Evolutionary conservation across 345 rosid species (phyloP), one percentile per base, ranked within the genome.

Genomic region (Jatropha curcas): DNA sequence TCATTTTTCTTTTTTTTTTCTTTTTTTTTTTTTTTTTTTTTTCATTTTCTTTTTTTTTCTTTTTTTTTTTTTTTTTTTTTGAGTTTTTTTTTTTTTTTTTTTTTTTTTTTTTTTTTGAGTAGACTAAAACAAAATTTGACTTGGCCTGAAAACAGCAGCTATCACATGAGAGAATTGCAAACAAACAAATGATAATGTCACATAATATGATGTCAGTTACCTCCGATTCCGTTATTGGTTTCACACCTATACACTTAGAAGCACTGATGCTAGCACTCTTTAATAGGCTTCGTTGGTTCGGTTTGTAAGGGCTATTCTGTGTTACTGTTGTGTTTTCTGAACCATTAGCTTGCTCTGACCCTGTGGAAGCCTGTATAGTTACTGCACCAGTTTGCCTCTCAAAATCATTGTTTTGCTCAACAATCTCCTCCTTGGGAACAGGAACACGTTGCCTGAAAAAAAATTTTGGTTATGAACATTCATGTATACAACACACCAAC

Each of bases 221-320:
- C 91, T 84, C 85, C 0, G 76, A 28, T 41, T 83, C 86, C 65
- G 65, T 71, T 68, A 70, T 86, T 60, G 72, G 82, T 77, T 87
- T 74, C 67, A 83, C 81, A 52, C 81, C 94, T 33, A 92, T 83
- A 61, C 99, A 92, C 80, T 92, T 88, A 69, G 99, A 92, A 75
- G 87, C 99, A 74, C 98, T 95, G 69, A 95, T 95, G 82, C 98
- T 95, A 50, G 90, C 92, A 81, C 99, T 95, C 84, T 95, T 95
- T 83, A 92, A 76, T 60, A 95, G 77, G 87, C 89, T 86, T 27
- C 93, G 92, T 11, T 74, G 72, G 67, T 82, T 86, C 22, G 89
- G 60, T 63, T 76, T 85, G 82, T 55, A 57, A 25, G 33, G 57
- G 51, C 82, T 87, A 66, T 79, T 82, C 65, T 79, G 79, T 35